These are phyloP conservation scores for Nigrospora oryzae DNA, from an alignment of 2,329 filamentous ascomycete genomes.

Conservation along the genomic window DNA sequence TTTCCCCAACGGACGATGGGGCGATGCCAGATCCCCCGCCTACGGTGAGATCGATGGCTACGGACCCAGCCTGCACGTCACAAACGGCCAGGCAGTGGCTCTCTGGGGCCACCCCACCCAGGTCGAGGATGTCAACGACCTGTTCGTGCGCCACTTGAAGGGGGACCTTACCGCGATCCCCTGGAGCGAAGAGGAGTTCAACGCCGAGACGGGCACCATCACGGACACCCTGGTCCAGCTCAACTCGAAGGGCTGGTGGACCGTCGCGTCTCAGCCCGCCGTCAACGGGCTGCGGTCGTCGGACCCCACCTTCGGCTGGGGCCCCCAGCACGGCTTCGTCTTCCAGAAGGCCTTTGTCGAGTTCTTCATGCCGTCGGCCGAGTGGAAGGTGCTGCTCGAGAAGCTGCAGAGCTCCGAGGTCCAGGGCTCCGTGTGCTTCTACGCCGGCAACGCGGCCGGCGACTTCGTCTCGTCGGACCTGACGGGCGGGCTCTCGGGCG, in stretches of 20 bases:
- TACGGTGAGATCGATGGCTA: slow-evolving; percentile 99
- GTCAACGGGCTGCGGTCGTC: slow-evolving; percentile 77
- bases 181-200: slow-evolving; percentile 87
- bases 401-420: slow-evolving; percentile 51
- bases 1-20: slow-evolving; percentile 93
- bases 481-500: slow-evolving; percentile 22
- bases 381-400: slow-evolving; percentile 61
- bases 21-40: slow-evolving; percentile 83
- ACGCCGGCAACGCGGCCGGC: slow-evolving; percentile 71
- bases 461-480: slow-evolving; percentile 67
- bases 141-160: slow-evolving; percentile 76
- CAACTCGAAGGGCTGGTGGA: slow-evolving; percentile 87
- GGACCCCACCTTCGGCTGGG: slow-evolving; percentile 84
- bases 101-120: slow-evolving; percentile 77
- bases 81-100: slow-evolving; percentile 70
- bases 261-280: slow-evolving; percentile 87
- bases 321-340: slow-evolving; percentile 83
- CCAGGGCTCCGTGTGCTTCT: slow-evolving; percentile 70
- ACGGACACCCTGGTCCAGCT: slow-evolving; percentile 64
- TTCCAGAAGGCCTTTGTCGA: slow-evolving; percentile 99
- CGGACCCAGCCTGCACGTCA: slow-evolving; percentile 89
- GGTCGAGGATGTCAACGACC: slow-evolving; percentile 61
- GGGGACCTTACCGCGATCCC: slow-evolving; percentile 76
- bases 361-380: slow-evolving; percentile 72
- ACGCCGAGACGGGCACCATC: slow-evolving; percentile 77